Base-by-base conservation (phyloP, 1,284 basidiomycete species). In the Leccinum cinnamomeum region DNA sequence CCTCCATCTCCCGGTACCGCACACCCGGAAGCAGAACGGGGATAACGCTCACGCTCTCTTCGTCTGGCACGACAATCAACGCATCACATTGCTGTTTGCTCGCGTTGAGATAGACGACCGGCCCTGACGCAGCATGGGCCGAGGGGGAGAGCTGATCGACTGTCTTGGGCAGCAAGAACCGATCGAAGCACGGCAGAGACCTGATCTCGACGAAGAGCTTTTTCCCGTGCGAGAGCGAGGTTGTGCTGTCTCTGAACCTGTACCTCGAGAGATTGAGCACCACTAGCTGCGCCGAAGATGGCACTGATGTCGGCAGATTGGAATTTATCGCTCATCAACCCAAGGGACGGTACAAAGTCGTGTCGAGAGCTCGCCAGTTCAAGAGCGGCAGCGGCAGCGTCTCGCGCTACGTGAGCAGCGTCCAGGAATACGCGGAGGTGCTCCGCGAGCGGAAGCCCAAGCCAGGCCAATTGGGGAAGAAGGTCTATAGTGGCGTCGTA, bases 401-500 rank as follows among this genome's bases (percentile, higher is more conserved):
- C 51, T 53, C 16, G 23, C 16, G 28, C 16, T 0, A 53, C 23
- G 8, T 53, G 51, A 28, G 51, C 51, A 53, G 25, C 61, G 5
- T 56, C 23, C 11, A 28, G 11, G 14, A 62, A 20, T 41, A 56
- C 14, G 11, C 10, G 16, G 6, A 11, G 12, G 25, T 35, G 60
- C 33, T 56, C 62, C 20, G 44, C 37, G 33, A 64, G 35, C 3
- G 62, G 46, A 0, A 64, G 12, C 0, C 62, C 56, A 1, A 64
- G 23, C 63, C 63, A 64, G 16, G 63, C 60, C 7, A 62, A 23
- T 23, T 50, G 63, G 2, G 54, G 60, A 14, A 59, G 16, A 7
- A 64, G 63, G 23, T 28, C 50, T 18, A 25, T 51, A 23, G 30
- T 54, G 11, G 53, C 7, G 25, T 7, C 25, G 16, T 54, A 54